These are phyloP conservation scores for Xylariaceae sp. DNA, from an alignment of 2,329 filamentous ascomycete species.

Conservation along the genomic window DNA sequence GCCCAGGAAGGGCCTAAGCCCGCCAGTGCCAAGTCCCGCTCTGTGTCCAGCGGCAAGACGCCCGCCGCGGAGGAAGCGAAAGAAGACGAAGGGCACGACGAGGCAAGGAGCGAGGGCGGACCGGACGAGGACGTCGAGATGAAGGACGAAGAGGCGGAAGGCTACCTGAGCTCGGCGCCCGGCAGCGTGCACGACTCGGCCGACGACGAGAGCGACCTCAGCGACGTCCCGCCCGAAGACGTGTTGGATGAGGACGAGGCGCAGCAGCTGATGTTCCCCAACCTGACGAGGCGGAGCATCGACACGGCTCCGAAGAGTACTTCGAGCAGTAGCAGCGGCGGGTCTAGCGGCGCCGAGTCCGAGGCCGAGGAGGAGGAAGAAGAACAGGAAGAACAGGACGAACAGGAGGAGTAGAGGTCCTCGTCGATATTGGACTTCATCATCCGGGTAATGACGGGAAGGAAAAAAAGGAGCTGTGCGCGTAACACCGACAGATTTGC, in stretches of 20 bases:
- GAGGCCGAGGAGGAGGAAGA: slow-evolving; percentile 27
- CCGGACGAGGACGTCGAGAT: slow-evolving; percentile 46
- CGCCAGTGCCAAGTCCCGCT: slow-evolving; percentile 51
- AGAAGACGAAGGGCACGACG: slow-evolving; percentile 38
- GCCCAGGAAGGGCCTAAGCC: slow-evolving; percentile 53
- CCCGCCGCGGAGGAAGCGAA: slow-evolving; percentile 39
- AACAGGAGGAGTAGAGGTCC: slow-evolving; percentile 21
- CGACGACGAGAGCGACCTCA: slow-evolving; percentile 71
- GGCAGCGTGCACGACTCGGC: slow-evolving; percentile 67
- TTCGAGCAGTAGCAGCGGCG: slow-evolving; percentile 29
- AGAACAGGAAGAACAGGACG: slow-evolving; percentile 26
- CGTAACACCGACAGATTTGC: too few species aligned
- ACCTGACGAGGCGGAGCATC: slow-evolving; percentile 44
- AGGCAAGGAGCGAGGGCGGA: slow-evolving; percentile 41
- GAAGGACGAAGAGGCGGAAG: slow-evolving; percentile 45
- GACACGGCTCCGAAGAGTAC: slow-evolving; percentile 29
- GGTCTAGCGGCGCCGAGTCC: slow-evolving; percentile 23
- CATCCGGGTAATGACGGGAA: too few species aligned
- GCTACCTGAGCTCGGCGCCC: slow-evolving; percentile 51
- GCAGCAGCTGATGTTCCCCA: slow-evolving; percentile 56
- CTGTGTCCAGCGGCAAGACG: slow-evolving; percentile 54
- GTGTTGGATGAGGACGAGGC: slow-evolving; percentile 56
- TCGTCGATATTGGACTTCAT: too few species aligned
- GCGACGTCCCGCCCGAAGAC: slow-evolving; percentile 58
- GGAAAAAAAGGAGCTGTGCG: too few species aligned